phyloP scores from a whole-genome alignment of 2,329 filamentous ascomycete species.

The Fusarium nurragi region DNA sequence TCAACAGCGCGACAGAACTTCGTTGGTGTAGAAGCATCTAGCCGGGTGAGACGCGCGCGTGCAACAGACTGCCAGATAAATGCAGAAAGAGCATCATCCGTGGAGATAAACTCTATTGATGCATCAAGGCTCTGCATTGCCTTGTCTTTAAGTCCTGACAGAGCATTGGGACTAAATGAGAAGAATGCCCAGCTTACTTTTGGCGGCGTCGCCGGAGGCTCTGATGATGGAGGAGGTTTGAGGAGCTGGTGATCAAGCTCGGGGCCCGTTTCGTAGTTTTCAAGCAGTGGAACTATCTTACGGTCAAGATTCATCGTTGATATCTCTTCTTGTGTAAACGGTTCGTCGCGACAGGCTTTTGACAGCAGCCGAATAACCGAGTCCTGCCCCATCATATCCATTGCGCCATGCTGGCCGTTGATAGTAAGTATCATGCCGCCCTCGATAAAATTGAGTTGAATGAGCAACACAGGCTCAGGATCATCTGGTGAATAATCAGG shows the following conservation, averaged over 20 bases:
- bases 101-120: slow-evolving; percentile 54
- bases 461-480: slow-evolving; percentile 53
- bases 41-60: slow-evolving; percentile 52
- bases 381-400: slow-evolving; percentile 62
- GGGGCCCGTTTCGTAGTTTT: slow-evolving; percentile 48
- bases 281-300: slow-evolving; percentile 52
- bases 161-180: slow-evolving; percentile 51
- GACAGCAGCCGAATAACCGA: slow-evolving; percentile 58
- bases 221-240: slow-evolving; percentile 33
- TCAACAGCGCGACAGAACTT: slow-evolving; percentile 61
- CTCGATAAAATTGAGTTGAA: slow-evolving; percentile 60
- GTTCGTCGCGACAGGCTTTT: slow-evolving; percentile 58
- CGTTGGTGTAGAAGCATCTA: slow-evolving; percentile 38
- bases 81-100: slow-evolving; percentile 62
- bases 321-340: slow-evolving; percentile 57
- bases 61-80: slow-evolving; percentile 60
- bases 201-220: slow-evolving; percentile 24
- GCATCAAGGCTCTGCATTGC: slow-evolving; percentile 43
- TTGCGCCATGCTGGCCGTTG: slow-evolving; percentile 57
- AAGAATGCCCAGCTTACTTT: slow-evolving; percentile 57
- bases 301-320: slow-evolving; percentile 54
- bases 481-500: slow-evolving; percentile 38
- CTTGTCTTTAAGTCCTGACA: slow-evolving; percentile 53
- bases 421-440: slow-evolving; percentile 62
- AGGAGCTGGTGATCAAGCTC: slow-evolving; percentile 51